Percentiles rank a stretch among this genome's conserved stretches.
Conservation (phyloP, 164 flowering plant genomes). For the Saururus chinensis region DNA sequence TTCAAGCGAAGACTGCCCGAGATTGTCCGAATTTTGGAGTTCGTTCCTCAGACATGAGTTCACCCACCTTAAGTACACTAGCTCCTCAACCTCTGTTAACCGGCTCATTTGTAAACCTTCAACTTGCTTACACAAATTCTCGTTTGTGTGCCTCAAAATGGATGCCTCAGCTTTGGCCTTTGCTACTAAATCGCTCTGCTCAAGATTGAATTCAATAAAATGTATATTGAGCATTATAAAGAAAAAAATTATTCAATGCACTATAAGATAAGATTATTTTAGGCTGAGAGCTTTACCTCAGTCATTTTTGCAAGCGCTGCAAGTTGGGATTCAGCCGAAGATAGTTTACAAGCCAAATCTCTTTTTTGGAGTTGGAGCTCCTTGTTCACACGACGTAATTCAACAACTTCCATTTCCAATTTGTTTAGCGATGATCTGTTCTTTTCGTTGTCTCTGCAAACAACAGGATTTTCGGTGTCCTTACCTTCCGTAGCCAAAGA, state of each 20-base stretch:
- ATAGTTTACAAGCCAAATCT: conserved; percentile 46
- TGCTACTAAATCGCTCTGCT: conserved; percentile 52
- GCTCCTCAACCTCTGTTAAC: conserved; percentile 88
- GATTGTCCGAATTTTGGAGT: conserved; percentile 7
- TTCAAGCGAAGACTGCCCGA: neutral
- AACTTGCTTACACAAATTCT: conserved; percentile 74
- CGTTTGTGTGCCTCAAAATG: conserved; percentile 51
- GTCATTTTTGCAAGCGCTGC: conserved; percentile 36
- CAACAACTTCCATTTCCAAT: conserved; percentile 70
- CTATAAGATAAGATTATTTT: neutral
- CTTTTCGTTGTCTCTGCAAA: neutral
- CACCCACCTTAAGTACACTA: conserved; percentile 78
- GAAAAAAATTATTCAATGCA: neutral
- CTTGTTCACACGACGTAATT: conserved; percentile 67
- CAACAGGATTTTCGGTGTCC: conserved; percentile 5
- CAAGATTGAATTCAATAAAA: neutral
- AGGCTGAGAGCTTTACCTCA: conserved; percentile 35
- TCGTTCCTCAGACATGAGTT: conserved; percentile 19
- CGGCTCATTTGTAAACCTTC: conserved; percentile 76
- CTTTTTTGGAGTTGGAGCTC: conserved; percentile 85
- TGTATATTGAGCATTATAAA: neutral
- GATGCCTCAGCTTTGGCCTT: conserved; percentile 80
- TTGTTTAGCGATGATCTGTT: conserved; percentile 1
- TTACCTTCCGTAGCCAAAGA: conserved; percentile 14
- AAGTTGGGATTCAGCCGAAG: conserved; percentile 50